Evolutionary conservation across 768 basidiomycete genomes (phyloP).

Genomic region (Leccinellum rugosiceps): DNA sequence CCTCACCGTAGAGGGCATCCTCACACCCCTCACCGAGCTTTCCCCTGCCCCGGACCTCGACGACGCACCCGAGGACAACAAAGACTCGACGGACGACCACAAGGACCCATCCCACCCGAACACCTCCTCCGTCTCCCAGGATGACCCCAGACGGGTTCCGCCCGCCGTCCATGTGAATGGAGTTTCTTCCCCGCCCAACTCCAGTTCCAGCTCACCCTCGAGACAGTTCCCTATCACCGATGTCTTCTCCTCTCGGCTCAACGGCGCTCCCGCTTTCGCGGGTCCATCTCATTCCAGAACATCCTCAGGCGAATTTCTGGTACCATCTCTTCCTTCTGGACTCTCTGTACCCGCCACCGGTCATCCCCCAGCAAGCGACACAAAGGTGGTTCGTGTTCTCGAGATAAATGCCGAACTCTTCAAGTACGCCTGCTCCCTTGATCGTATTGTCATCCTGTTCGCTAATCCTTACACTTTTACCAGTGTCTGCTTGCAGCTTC

Average conservation of each 20-base stretch:
- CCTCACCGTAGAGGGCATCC: conserved; percentile 34
- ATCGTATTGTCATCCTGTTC: not conserved
- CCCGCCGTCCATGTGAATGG: conserved; percentile 23
- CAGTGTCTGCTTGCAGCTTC: conserved; percentile 63
- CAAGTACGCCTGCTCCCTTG: conserved; percentile 43
- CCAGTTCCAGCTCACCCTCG: conserved; percentile 20
- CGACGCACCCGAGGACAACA: conserved; percentile 32
- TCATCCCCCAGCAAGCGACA: conserved; percentile 8
- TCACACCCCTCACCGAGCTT: conserved; percentile 75
- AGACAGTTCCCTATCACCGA: conserved; percentile 22
- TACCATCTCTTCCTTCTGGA: conserved; percentile 30
- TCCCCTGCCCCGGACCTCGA: conserved; percentile 64
- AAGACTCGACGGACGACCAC: conserved; percentile 37
- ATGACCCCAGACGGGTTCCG: conserved; percentile 18
- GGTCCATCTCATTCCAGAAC: conserved; percentile 27
- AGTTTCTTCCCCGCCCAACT: conserved; percentile 14
- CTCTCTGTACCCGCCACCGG: conserved; percentile 6
- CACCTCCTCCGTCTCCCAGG: conserved; percentile 18
- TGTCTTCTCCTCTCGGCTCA: conserved; percentile 19
- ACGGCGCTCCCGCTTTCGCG: conserved; percentile 15
- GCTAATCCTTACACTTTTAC: conserved; percentile 1
- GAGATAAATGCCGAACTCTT: conserved; percentile 69
- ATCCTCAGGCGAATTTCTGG: conserved; percentile 28
- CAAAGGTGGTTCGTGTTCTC: conserved; percentile 57
- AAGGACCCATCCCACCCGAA: conserved; percentile 9